Conservation (phyloP, 2,329 filamentous ascomycete species). For the Annulohypoxylon truncatum region DNA sequence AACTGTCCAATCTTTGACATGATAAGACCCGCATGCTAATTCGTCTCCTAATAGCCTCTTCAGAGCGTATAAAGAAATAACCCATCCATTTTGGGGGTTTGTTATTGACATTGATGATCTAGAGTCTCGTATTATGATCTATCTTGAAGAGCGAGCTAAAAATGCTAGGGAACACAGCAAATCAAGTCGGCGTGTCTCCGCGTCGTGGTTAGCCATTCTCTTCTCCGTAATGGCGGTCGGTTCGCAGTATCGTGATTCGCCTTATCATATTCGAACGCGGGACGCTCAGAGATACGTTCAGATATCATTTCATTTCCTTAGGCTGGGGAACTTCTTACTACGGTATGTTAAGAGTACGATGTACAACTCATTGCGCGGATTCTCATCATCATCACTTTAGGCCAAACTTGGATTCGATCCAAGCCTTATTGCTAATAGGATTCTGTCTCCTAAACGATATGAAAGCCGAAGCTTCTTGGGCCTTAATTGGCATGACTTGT, state of each 20-base stretch:
- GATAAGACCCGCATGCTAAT: neutral
- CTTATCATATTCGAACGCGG: conserved; percentile 69
- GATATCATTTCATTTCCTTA: conserved; percentile 73
- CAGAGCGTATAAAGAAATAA: conserved; percentile 73
- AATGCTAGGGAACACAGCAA: conserved; percentile 61
- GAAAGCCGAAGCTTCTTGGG: conserved; percentile 77
- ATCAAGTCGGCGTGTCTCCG: conserved; percentile 65
- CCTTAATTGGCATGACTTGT: conserved; percentile 71
- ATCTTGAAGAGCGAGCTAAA: conserved; percentile 71
- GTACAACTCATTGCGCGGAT: neutral
- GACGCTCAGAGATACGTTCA: conserved; percentile 72
- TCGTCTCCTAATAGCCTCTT: conserved; percentile 62
- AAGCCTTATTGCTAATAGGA: conserved; percentile 70
- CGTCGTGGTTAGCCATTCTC: conserved; percentile 74
- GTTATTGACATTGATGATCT: conserved; percentile 74
- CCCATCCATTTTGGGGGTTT: conserved; percentile 76
- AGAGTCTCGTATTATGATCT: conserved; percentile 72
- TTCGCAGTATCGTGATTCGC: conserved; percentile 73
- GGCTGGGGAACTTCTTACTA: conserved; percentile 72
- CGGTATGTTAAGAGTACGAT: conserved; percentile 54
- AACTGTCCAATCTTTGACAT: neutral
- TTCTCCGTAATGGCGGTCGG: conserved; percentile 74
- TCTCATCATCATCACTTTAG: conserved; percentile 48
- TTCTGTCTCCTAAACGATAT: conserved; percentile 75
- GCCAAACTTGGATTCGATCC: conserved; percentile 73